Conservation (phyloP, 345 rosid genomes). For the Stellera chamaejasme region DNA sequence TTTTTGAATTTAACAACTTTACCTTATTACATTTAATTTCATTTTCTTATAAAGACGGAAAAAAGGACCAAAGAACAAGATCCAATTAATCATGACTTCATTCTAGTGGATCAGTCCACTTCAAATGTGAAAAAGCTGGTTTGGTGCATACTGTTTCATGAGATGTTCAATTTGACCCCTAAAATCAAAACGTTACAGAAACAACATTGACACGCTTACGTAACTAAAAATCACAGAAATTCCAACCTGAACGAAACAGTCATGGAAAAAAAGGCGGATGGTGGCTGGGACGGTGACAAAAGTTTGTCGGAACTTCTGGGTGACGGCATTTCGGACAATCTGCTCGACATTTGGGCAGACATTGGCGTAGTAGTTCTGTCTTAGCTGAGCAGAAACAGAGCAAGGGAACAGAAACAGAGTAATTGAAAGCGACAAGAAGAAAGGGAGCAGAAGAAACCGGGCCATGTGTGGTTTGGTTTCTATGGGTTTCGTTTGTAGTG, state of each 20-base stretch:
- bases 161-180: too few relatives aligned
- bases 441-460: constrained; percentile 13
- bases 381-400: constrained; percentile 51
- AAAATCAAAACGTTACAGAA: too few relatives aligned
- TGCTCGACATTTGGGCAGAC: constrained; percentile 65
- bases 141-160: too few relatives aligned
- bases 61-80: too few relatives aligned
- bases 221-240: background rate
- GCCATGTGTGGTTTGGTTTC: constrained; percentile 11
- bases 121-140: too few relatives aligned
- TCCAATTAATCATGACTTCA: too few relatives aligned
- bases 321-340: constrained; percentile 44
- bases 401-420: constrained; percentile 33
- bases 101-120: too few relatives aligned
- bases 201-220: too few relatives aligned
- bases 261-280: constrained; percentile 87
- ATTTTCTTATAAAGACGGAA: too few relatives aligned
- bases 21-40: too few relatives aligned
- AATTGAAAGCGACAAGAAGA: constrained; percentile 32
- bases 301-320: constrained; percentile 41
- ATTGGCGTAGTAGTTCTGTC: constrained; percentile 33
- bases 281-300: constrained; percentile 71
- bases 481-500: too few relatives aligned
- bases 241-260: constrained; percentile 63
- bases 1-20: too few relatives aligned